These are phyloP conservation scores for Pseudoturritis turrita DNA, from an alignment of 345 rosid species.

Conservation along the genomic window DNA sequence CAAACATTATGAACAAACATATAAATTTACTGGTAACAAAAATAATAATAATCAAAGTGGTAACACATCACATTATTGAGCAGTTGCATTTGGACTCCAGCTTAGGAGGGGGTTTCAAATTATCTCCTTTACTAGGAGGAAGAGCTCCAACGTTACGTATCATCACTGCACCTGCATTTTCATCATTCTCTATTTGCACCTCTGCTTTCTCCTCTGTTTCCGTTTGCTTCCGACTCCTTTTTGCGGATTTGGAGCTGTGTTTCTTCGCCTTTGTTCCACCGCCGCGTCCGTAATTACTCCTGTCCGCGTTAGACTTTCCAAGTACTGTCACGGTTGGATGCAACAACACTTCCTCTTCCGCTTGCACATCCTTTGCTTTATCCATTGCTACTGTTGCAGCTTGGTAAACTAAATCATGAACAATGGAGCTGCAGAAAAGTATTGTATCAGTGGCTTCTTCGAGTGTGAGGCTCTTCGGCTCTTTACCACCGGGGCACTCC, in stretches of 20 bases:
- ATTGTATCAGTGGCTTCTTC: slow-evolving; percentile 95
- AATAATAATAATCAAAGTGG: neutral
- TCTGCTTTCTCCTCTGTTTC: slow-evolving; percentile 49
- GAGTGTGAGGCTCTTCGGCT: slow-evolving; percentile 78
- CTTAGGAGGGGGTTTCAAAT: slow-evolving; percentile 74
- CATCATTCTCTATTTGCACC: slow-evolving; percentile 64
- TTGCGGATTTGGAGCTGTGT: slow-evolving; percentile 44
- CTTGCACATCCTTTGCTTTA: slow-evolving; percentile 43
- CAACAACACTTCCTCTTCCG: slow-evolving; percentile 52
- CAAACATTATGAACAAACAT: slow-evolving; percentile 19
- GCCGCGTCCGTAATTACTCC: slow-evolving; percentile 42
- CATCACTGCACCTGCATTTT: slow-evolving; percentile 50
- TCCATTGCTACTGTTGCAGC: slow-evolving; percentile 82
- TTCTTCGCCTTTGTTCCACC: slow-evolving; percentile 52
- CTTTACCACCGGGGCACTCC: slow-evolving; percentile 55
- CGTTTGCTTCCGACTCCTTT: slow-evolving; percentile 48
- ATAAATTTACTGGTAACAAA: slow-evolving; percentile 2
- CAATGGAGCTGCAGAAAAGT: slow-evolving; percentile 92
- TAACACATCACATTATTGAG: slow-evolving; percentile 72
- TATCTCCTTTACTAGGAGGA: slow-evolving; percentile 53
- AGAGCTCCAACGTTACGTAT: slow-evolving; percentile 50
- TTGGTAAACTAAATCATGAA: slow-evolving; percentile 79
- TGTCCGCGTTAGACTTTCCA: slow-evolving; percentile 55
- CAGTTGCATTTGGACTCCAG: slow-evolving; percentile 97
- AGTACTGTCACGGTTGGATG: slow-evolving; percentile 67